Evolutionary conservation across 495 filamentous ascomycete species (phyloP).

Genomic region (Penicillium lividum): DNA sequence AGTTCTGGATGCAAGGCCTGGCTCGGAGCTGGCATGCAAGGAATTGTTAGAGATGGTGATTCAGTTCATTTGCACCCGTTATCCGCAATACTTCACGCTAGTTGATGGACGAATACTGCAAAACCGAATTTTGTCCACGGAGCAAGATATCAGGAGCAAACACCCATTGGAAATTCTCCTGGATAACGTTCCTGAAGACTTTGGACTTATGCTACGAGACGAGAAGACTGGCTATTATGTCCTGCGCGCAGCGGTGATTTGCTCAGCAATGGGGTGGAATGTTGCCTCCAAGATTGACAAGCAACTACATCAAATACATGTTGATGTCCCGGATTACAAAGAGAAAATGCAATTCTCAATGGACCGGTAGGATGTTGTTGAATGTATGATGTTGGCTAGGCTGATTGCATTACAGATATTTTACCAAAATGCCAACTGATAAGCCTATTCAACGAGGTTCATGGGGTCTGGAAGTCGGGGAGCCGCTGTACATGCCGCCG

Average conservation of each 20-base stretch:
- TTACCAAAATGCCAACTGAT: slow-evolving; percentile 73
- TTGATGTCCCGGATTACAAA: slow-evolving; percentile 80
- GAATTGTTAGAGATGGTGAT: slow-evolving; percentile 90
- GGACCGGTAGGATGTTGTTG: slow-evolving; percentile 60
- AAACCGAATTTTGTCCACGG: slow-evolving; percentile 69
- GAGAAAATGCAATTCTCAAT: slow-evolving; percentile 90
- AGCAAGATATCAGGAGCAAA: slow-evolving; percentile 61
- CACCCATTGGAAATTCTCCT: slow-evolving; percentile 73
- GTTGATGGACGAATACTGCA: slow-evolving; percentile 60
- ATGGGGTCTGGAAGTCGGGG: slow-evolving; percentile 82
- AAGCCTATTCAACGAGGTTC: slow-evolving; percentile 81
- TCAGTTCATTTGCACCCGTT: slow-evolving; percentile 76
- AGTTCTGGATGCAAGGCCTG: slow-evolving; percentile 72
- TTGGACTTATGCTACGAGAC: slow-evolving; percentile 76
- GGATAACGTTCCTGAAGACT: slow-evolving; percentile 87
- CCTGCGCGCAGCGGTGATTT: slow-evolving; percentile 77
- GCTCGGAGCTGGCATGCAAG: slow-evolving; percentile 78
- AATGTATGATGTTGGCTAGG: too few relatives aligned
- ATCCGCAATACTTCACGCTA: slow-evolving; percentile 77
- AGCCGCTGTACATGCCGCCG: slow-evolving; percentile 76
- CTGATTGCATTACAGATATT: slow-evolving; percentile 54
- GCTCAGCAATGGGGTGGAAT: slow-evolving; percentile 81
- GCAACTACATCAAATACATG: slow-evolving; percentile 73
- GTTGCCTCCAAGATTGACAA: slow-evolving; percentile 73
- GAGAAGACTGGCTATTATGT: slow-evolving; percentile 71